Percentiles rank a stretch among this genome's conserved stretches.
Conservation (phyloP, 441 rosid species). For the Euphorbia schlechtendalii region DNA sequence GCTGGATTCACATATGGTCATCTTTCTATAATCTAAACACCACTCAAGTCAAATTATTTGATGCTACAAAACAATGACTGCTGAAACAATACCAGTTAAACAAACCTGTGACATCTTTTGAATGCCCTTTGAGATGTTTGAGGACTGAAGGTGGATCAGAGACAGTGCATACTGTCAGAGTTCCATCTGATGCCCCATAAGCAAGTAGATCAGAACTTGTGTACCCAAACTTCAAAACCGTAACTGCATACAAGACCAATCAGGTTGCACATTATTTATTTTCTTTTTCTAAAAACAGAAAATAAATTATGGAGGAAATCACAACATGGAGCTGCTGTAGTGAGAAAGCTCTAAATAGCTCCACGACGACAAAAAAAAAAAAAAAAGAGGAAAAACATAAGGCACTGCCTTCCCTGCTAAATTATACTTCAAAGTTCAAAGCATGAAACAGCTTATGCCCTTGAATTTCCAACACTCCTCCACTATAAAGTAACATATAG, state of each 20-base stretch:
- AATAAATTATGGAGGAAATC: background rate
- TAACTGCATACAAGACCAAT: conserved; percentile 45
- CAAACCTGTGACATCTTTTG: conserved; percentile 99
- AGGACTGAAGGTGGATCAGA: conserved; percentile 67
- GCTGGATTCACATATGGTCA: background rate
- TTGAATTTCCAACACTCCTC: background rate
- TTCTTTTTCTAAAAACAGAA: background rate
- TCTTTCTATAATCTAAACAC: background rate
- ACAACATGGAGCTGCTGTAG: background rate
- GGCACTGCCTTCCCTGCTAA: background rate
- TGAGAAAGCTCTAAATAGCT: background rate
- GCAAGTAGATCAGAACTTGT: conserved; percentile 92
- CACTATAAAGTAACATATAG: background rate
- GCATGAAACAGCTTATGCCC: background rate
- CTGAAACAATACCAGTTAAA: conserved; percentile 61
- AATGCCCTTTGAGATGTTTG: conserved; percentile 69
- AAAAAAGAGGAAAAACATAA: background rate
- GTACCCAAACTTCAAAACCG: conserved; percentile 92
- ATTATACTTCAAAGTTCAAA: background rate
- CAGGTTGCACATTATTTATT: conserved; percentile 13
- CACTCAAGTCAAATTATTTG: background rate
- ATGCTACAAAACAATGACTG: conserved; percentile 25
- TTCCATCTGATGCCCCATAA: conserved; percentile 93
- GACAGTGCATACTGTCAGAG: conserved; percentile 73
- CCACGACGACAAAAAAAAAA: background rate